Conservation (phyloP, 441 rosid genomes). For the Pelargonium australe region DNA sequence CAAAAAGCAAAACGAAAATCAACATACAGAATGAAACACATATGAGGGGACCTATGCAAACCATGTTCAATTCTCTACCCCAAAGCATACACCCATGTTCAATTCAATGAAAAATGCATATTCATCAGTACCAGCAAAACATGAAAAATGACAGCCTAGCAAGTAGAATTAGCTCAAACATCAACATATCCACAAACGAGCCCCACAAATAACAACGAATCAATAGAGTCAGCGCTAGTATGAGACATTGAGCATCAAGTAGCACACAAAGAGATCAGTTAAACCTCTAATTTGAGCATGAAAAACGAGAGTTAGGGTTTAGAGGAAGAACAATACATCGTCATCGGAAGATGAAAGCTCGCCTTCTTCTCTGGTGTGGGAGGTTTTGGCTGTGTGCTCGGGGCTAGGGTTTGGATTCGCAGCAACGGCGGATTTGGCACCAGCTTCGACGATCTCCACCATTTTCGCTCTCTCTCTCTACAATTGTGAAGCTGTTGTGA, state of each 20-base stretch:
- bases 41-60: background rate
- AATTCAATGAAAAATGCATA: background rate
- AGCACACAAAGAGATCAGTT: background rate
- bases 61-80: background rate
- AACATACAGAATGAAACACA: constrained; percentile 7
- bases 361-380: constrained; percentile 63
- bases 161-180: background rate
- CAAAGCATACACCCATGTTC: constrained; percentile 4
- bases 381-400: constrained; percentile 13
- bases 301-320: constrained; percentile 5
- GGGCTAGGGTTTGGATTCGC: constrained; percentile 27
- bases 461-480: constrained; percentile 4
- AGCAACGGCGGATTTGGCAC: constrained; percentile 16
- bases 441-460: constrained; percentile 21
- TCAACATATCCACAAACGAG: background rate
- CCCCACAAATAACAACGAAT: background rate
- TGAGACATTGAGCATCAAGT: constrained; percentile 5
- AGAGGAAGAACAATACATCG: constrained; percentile 36
- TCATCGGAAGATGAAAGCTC: constrained; percentile 69
- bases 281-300: background rate
- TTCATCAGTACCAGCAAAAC: background rate
- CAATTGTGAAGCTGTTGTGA: background rate
- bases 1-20: background rate
- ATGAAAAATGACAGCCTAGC: background rate
- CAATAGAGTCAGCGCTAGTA: background rate